Evolutionary conservation across 345 rosid genomes (phyloP).

Genomic region (Salix dunnii): DNA sequence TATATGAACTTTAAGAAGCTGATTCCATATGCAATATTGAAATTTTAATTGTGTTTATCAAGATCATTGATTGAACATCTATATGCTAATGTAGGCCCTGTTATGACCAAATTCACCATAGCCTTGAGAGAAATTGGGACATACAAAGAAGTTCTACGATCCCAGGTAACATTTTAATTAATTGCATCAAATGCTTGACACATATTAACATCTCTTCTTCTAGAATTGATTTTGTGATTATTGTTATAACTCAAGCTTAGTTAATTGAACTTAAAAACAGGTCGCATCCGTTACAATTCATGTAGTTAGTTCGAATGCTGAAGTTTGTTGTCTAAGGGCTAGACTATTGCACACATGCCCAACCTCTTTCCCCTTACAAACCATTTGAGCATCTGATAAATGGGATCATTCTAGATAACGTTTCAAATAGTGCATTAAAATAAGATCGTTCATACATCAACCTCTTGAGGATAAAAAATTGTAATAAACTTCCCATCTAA

Average conservation of each 20-base stretch:
- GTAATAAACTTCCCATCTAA: not conserved
- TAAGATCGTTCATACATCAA: not conserved
- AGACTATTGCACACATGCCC: not conserved
- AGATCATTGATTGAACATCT: slow-evolving; percentile 18
- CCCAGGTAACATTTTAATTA: slow-evolving; percentile 56
- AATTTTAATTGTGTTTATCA: not conserved
- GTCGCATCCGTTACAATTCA: not conserved
- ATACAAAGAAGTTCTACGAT: slow-evolving; percentile 94
- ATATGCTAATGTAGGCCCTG: slow-evolving; percentile 64
- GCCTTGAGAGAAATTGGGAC: slow-evolving; percentile 99
- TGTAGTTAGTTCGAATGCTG: not conserved
- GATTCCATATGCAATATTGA: not conserved
- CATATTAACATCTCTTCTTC: not conserved
- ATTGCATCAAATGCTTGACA: not conserved
- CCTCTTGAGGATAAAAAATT: not conserved
- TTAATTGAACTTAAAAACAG: not conserved
- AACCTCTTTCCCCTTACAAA: not conserved
- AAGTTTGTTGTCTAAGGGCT: not conserved
- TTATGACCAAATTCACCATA: slow-evolving; percentile 97
- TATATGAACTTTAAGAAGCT: not conserved
- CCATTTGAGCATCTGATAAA: not conserved
- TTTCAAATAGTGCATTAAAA: not conserved
- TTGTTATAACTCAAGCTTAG: not conserved
- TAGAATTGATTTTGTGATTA: not conserved
- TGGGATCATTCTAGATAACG: not conserved